Evolutionary conservation across 495 filamentous ascomycete species (phyloP), one percentile per base, ranked within the genome.

Genomic region (Trichoderma orchidacearum): DNA sequence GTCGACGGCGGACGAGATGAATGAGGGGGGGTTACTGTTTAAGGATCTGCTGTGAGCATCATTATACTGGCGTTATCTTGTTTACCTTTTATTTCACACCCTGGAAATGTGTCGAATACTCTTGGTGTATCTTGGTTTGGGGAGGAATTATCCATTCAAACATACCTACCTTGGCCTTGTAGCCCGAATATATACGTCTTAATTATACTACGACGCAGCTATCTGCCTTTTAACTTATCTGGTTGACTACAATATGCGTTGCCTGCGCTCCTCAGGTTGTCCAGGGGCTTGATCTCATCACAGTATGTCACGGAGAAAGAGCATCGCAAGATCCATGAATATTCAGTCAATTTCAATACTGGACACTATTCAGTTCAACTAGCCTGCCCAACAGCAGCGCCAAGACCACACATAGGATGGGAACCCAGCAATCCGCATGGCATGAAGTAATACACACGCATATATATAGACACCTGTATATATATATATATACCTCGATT

Each of bases 1-100:
- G 61, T 67, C 36, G 58, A 31, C 17, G 58, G 54, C 11, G 58
- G 61, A 2, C 63, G 65, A 23, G 61, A 48, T 27, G 41, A 48
- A 13, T 48, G 41, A 48, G 41, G 8, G 41, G 8, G 18, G 8
- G 2, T 3, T 18, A 17, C 21, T 25, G 5, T 25, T 2, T 28
- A 9, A 15, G 27, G n/a, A 0, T 45, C 23, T 11, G 15, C 15
- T 5, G 7, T n/a, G n/a, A n/a, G n/a, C 3, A 48, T 58, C 27
- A 28, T 23, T 17, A 28, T 9, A 11, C 3, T n/a, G n/a, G 27
- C 51, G 28, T 21, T n/a, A 2, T 18, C 17, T 53, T n/a, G 3
- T 53, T 17, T 30, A 1, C 45, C 25, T 51, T 29, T n/a, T n/a
- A n/a, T n/a, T n/a, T n/a, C n/a, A n/a, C n/a, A n/a, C n/a, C n/a